Evolutionary conservation across 2,329 filamentous ascomycete species (phyloP).

Genomic region (Coniella vitis): DNA sequence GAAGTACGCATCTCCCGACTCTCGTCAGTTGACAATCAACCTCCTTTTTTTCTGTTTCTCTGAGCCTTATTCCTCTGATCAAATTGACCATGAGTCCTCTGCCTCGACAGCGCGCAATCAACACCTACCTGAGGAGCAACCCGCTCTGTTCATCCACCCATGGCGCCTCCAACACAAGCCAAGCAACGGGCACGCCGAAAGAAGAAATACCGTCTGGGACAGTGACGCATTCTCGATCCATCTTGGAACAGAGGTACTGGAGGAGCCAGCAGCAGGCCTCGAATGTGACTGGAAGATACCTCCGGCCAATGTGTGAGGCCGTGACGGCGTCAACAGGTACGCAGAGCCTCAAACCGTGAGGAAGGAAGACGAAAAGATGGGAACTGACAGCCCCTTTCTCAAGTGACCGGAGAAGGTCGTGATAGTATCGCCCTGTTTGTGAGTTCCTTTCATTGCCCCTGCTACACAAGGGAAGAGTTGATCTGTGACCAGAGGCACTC

Average conservation of each 20-base stretch:
- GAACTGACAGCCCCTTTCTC: neutral
- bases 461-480: too few species aligned
- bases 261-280: slow-evolving; percentile 12
- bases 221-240: neutral
- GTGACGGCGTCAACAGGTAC: slow-evolving; percentile 8
- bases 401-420: neutral
- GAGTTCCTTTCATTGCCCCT: neutral
- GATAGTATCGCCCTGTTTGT: slow-evolving; percentile 10
- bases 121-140: slow-evolving; percentile 3
- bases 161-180: neutral
- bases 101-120: slow-evolving; percentile 5
- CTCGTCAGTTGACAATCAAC: neutral
- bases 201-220: neutral
- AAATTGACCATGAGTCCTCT: neutral
- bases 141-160: neutral
- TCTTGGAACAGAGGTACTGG: slow-evolving; percentile 7
- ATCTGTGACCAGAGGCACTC: neutral
- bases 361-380: too few species aligned
- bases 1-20: slow-evolving; percentile 8
- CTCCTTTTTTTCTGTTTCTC: neutral
- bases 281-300: slow-evolving; percentile 10
- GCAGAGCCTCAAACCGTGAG: accelerated
- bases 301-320: slow-evolving; percentile 13
- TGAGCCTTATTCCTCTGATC: neutral
- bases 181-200: accelerated